Evolutionary conservation across 208 protist species (phyloP), one percentile per base, ranked within the genome.

Genomic region (Crithidia thermophila): DNA sequence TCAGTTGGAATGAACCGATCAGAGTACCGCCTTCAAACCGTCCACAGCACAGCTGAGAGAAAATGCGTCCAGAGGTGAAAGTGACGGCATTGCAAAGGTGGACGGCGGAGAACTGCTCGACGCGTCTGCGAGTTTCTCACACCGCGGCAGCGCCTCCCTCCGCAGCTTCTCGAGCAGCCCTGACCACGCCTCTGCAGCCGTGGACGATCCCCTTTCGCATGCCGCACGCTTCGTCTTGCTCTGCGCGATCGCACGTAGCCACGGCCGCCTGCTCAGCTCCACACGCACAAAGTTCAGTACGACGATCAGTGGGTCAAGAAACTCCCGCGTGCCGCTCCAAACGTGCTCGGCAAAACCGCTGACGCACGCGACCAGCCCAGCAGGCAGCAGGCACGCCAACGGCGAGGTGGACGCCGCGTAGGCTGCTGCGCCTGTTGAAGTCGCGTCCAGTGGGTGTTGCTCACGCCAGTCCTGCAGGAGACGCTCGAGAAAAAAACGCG

Each of bases 291-390:
- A 88, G 62, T 90, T 91, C 28, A 94, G 34, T 16, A 71, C 70
- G 4, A 75, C 83, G 16, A 94, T 74, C 5, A 94, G 56, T n/a
- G 84, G 84, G 30, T 94, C 85, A 4, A 91, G n/a, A 75, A 94
- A 94, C 9, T 67, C 69, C 9, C 58, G 40, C 39, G 88, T 69
- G 6, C 83, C 76, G 21, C 57, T 45, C 5, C 46, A 33, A 7
- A 91, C 37, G 8, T 82, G 72, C 25, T 56, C 30, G 10, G 83
- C 10, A 58, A 88, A 90, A 9, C 73, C 62, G n/a, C 64, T 21
- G 36, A 81, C 62, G 20, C 78, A 74, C 20, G 75, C 45, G 25
- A 75, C 47, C 2, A 91, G 53, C 33, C 50, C 70, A 14, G 30
- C 5, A 13, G 88, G 88, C 34, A 90, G 13, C 43, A 74, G 3